These are phyloP conservation scores for Venustampulla echinocandica DNA, from an alignment of 495 filamentous ascomycete species.

Conservation along the genomic window DNA sequence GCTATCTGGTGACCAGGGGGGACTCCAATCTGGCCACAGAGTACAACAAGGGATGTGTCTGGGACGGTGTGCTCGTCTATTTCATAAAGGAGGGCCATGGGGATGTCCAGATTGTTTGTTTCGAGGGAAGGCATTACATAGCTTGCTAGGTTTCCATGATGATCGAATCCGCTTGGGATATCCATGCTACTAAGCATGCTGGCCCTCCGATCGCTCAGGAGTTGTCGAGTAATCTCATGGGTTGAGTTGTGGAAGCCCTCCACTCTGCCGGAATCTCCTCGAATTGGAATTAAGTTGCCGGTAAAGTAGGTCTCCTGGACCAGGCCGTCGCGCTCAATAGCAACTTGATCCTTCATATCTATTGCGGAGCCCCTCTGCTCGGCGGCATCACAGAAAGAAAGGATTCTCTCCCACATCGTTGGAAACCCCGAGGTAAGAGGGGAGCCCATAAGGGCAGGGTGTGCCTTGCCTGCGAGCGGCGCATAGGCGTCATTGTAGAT, in stretches of 20 bases:
- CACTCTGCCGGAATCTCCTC: slow-evolving; percentile 5
- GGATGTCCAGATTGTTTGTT: slow-evolving; percentile 46
- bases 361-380: too few species aligned
- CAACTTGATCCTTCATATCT: too few species aligned
- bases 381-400: too few species aligned
- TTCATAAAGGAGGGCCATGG: slow-evolving; percentile 55
- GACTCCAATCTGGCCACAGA: slow-evolving; percentile 54
- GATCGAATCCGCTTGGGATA: not conserved
- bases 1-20: slow-evolving; percentile 49
- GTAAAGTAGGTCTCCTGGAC: slow-evolving; percentile 17
- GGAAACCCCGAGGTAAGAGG: too few species aligned
- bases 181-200: slow-evolving; percentile 11
- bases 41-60: slow-evolving; percentile 39
- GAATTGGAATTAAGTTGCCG: slow-evolving; percentile 10
- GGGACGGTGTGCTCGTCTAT: slow-evolving; percentile 36
- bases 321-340: slow-evolving; percentile 12
- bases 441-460: slow-evolving; percentile 15
- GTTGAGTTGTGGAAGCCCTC: slow-evolving; percentile 12
- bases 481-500: slow-evolving; percentile 16
- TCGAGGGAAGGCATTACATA: slow-evolving; percentile 10
- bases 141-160: not conserved
- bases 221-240: slow-evolving; percentile 7
- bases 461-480: slow-evolving; percentile 10
- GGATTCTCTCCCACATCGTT: too few species aligned
- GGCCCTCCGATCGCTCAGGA: slow-evolving; percentile 7